phyloP scores from a whole-genome alignment of 2,329 filamentous ascomycete species.

The Aureobasidium sp. region DNA sequence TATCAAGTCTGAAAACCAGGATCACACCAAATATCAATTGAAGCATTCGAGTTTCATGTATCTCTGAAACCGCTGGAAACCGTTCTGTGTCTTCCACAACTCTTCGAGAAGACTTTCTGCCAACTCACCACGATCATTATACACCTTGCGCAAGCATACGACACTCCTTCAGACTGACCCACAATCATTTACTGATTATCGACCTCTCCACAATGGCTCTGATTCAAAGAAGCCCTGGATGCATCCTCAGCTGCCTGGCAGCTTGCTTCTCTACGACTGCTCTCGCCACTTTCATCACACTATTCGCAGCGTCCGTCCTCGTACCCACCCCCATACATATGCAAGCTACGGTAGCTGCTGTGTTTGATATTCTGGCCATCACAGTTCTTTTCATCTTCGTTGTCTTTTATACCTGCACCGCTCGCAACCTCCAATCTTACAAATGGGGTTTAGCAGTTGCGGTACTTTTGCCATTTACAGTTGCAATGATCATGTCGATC shows the following conservation, averaged over 20 bases:
- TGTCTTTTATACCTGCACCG: slow-evolving; percentile 11
- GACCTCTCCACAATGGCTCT: background rate
- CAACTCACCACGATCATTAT: background rate
- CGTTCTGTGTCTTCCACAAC: background rate
- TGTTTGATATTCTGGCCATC: slow-evolving; percentile 19
- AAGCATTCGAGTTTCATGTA: slow-evolving; percentile 3
- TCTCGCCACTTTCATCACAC: slow-evolving; percentile 8
- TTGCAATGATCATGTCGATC: slow-evolving; percentile 21
- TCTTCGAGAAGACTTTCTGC: background rate
- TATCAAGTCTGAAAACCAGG: background rate
- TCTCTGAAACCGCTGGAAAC: background rate
- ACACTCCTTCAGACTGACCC: background rate
- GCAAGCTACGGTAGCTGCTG: slow-evolving; percentile 19
- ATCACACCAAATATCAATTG: background rate
- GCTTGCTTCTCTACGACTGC: slow-evolving; percentile 9
- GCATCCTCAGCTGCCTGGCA: slow-evolving; percentile 13
- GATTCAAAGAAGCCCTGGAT: background rate
- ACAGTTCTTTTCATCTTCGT: slow-evolving; percentile 14
- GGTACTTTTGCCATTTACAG: slow-evolving; percentile 15
- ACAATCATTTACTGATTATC: background rate
- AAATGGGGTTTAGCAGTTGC: background rate
- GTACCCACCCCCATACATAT: background rate
- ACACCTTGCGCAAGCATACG: background rate
- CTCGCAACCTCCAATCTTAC: background rate
- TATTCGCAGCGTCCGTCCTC: slow-evolving; percentile 16